Evolutionary conservation across 225 moss, liverwort and hornwort genomes (phyloP).

Genomic region (Antitrichia curtipendula): DNA sequence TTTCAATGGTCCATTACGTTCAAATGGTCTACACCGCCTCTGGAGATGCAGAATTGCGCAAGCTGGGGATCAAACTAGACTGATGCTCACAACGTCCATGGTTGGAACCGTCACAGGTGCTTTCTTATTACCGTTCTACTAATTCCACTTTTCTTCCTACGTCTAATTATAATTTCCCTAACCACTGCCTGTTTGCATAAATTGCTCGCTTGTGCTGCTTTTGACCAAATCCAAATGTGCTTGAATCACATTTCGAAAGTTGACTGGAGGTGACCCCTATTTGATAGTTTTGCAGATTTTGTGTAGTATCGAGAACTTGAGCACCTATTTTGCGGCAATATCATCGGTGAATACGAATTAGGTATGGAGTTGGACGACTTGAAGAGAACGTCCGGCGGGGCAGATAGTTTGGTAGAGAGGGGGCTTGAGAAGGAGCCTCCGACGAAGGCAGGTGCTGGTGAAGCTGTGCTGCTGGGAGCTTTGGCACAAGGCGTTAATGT

Average conservation of each 20-base stretch:
- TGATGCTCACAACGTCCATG: conserved; percentile 7
- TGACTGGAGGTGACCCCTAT: neutral
- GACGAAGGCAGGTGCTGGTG: conserved; percentile 50
- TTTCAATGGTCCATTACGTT: conserved; percentile 35
- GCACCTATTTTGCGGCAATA: conserved; percentile 55
- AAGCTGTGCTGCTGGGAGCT: conserved; percentile 74
- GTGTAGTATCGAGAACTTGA: conserved; percentile 30
- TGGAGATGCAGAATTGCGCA: conserved; percentile 33
- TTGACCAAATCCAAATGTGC: neutral
- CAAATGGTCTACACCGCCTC: neutral
- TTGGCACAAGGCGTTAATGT: conserved; percentile 83
- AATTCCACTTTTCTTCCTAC: neutral
- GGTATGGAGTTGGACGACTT: neutral
- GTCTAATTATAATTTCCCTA: neutral
- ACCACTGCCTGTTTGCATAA: neutral
- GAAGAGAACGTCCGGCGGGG: conserved; percentile 4
- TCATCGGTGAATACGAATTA: conserved; percentile 16
- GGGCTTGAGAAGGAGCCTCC: conserved; percentile 35
- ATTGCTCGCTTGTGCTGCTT: neutral
- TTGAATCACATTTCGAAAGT: neutral
- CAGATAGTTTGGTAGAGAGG: conserved; percentile 32
- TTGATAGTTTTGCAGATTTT: conserved; percentile 17
- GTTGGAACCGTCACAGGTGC: conserved; percentile 50
- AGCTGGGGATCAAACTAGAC: conserved; percentile 35
- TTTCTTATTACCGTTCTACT: neutral